These are phyloP conservation scores for Mortierella hygrophila DNA, from an alignment of 192 early-diverging fungal genomes.

Conservation along the genomic window DNA sequence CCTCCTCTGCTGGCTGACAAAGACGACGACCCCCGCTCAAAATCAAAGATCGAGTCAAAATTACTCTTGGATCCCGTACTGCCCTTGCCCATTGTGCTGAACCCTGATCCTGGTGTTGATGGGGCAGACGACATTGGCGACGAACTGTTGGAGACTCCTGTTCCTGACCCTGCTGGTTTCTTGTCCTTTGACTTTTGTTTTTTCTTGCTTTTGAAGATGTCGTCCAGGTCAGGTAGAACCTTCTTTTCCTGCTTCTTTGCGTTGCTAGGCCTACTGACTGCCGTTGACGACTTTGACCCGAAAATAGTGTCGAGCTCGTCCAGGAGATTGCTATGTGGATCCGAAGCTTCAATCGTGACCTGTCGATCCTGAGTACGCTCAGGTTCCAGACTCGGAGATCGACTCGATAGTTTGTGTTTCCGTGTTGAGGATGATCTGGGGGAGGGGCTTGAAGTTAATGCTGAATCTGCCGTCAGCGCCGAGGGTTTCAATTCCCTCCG, in stretches of 20 bases:
- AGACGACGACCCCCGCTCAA: background rate
- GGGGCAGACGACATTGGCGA: background rate
- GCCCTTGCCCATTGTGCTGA: background rate
- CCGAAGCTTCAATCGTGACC: background rate
- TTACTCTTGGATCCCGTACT: slow-evolving; percentile 21
- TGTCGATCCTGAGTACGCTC: background rate
- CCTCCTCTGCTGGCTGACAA: background rate
- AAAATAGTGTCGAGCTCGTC: slow-evolving; percentile 22
- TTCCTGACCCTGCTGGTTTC: background rate
- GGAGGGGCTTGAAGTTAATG: background rate
- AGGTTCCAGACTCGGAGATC: background rate
- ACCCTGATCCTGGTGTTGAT: background rate
- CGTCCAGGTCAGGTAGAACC: slow-evolving; percentile 19
- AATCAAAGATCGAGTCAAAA: slow-evolving; percentile 37
- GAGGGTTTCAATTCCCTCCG: background rate
- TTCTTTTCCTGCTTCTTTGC: background rate
- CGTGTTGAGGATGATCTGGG: background rate
- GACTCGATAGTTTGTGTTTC: background rate
- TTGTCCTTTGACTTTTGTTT: slow-evolving; percentile 21
- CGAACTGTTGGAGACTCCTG: background rate
- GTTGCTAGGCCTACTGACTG: background rate
- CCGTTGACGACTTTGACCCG: background rate
- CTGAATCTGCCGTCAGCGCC: background rate
- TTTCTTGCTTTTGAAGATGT: slow-evolving; percentile 17
- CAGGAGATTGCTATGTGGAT: background rate